Evolutionary conservation across 2,329 filamentous ascomycete species (phyloP), one percentile per base, ranked within the genome.

Genomic region (Zarea fungicola): DNA sequence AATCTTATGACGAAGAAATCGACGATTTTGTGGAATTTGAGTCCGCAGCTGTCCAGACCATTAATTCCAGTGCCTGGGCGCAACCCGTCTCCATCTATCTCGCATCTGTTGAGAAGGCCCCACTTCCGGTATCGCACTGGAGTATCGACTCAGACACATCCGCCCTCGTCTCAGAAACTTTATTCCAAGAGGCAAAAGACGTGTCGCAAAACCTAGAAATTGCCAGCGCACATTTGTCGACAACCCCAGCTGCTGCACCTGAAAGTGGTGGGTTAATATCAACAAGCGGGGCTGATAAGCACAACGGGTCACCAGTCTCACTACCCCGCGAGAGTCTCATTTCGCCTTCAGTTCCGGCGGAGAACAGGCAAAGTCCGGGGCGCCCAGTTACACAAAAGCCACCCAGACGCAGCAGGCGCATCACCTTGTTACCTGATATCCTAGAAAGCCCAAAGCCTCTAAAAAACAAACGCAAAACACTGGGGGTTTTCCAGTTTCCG

Each of bases 401-500:
- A 13, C 73, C 75, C 13, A 70, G 80, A 36, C 75, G 71, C 48
- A 78, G 66, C 58, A 79, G 69, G 62, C 75, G 80, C 35, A 65
- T 81, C n/a, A 81, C 79, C 7, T 60, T 75, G 39, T 71, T 85
- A 5, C 79, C 81, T 13, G 81, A 84, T 59, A 84, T 84, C 52
- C 59, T 82, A 28, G 81, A 84, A 60, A 81, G 73, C 54, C 81
- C 81, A 4, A 66, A 77, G 58, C 80, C 80, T 29, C 66, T 84
- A 5, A 74, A 75, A 5, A 69, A 81, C 59, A 79, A 77, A 62
- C 71, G 74, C 35, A 78, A 73, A 11, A 83, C 79, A 10, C 70
- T 84, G 16, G 81, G 80, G 5, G 78, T 84, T 56, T 85, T 83
- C 66, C 78, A 82, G 56, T 84, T 84, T 55, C 79, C 81, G 3